Evolutionary conservation across 345 rosid species (phyloP).

Genomic region (Lenwebbia sp.): DNA sequence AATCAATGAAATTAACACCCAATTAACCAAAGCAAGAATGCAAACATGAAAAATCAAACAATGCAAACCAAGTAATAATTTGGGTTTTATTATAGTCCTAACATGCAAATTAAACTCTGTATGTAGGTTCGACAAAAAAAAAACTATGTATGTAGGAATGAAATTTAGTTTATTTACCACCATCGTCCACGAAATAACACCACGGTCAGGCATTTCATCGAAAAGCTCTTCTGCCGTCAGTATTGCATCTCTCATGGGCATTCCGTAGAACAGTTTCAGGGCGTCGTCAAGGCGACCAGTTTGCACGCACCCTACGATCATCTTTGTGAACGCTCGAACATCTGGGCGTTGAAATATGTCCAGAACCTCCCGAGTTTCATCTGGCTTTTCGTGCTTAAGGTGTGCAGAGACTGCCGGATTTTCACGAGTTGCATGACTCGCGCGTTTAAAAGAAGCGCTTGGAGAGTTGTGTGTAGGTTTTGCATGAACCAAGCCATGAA

Average conservation of each 20-base stretch:
- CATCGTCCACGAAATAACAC: no score
- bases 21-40: no score
- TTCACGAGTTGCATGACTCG: background rate
- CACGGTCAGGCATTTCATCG: no score
- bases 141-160: no score
- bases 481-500: background rate
- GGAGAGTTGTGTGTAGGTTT: background rate
- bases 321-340: slow-evolving; percentile 39
- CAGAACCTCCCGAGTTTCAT: slow-evolving; percentile 29
- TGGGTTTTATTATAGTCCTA: no score
- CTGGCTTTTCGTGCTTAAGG: slow-evolving; percentile 23
- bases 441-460: background rate
- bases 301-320: slow-evolving; percentile 33
- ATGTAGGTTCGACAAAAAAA: no score
- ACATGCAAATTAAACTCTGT: no score
- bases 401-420: slow-evolving; percentile 19
- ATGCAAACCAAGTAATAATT: no score
- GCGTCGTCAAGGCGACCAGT: slow-evolving; percentile 34
- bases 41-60: no score
- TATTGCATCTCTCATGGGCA: slow-evolving; percentile 40
- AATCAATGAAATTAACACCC: no score
- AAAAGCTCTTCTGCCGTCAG: no score
- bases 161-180: no score
- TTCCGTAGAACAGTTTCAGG: slow-evolving; percentile 29
- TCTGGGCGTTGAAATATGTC: slow-evolving; percentile 29